phyloP scores from a whole-genome alignment of 345 rosid genomes.

The Luvunga scandens region DNA sequence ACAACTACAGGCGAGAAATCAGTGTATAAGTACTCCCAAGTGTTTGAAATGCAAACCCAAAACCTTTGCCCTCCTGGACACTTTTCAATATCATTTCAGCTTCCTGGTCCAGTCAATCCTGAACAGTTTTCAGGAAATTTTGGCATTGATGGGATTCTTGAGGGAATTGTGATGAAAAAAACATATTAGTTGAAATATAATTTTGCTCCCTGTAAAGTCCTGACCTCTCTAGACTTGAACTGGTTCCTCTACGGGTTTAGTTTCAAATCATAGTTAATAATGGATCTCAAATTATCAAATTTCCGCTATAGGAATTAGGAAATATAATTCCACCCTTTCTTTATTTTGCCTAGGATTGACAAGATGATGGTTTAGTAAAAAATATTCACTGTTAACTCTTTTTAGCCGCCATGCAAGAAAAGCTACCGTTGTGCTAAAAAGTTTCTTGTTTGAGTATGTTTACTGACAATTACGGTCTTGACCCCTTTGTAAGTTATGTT shows the following conservation, averaged over 20 bases:
- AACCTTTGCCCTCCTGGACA: slow-evolving; percentile 59
- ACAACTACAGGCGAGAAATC: slow-evolving; percentile 60
- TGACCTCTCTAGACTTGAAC: slow-evolving; percentile 1
- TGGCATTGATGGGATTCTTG: slow-evolving; percentile 52
- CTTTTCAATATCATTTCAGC: slow-evolving; percentile 50
- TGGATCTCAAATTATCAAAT: neutral
- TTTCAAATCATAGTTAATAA: neutral
- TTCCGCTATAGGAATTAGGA: neutral
- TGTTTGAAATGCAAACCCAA: slow-evolving; percentile 51
- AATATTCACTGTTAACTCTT: neutral
- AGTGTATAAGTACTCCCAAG: slow-evolving; percentile 39
- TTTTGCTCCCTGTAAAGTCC: neutral
- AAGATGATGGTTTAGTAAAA: neutral
- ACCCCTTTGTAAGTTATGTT: no score
- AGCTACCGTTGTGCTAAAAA: no score
- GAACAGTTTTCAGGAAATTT: slow-evolving; percentile 44
- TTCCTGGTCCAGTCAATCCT: slow-evolving; percentile 62
- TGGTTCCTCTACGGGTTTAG: neutral
- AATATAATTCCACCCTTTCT: neutral
- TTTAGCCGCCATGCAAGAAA: neutral
- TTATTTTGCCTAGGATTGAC: neutral
- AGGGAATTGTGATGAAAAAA: slow-evolving; percentile 54
- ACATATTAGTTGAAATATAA: neutral
- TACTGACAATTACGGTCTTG: no score
- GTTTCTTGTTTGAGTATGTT: no score